Conservation (phyloP, 495 filamentous ascomycete genomes). For the Aspergillus indologenus region DNA sequence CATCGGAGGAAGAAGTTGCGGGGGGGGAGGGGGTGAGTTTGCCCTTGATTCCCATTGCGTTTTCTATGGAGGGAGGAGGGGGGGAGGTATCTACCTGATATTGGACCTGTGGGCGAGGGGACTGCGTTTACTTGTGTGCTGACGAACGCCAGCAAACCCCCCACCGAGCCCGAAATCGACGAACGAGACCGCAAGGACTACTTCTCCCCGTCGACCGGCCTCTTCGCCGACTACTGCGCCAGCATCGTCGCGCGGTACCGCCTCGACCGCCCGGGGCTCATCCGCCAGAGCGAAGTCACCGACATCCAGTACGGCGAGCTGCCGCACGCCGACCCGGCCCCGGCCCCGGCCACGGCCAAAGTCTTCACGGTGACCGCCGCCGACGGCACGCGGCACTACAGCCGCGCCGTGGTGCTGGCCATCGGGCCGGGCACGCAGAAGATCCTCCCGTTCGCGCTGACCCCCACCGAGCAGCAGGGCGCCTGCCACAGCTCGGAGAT, state of each 20-base stretch:
- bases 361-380: conserved; percentile 53
- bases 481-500: conserved; percentile 57
- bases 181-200: conserved; percentile 66
- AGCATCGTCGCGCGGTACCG: conserved; percentile 52
- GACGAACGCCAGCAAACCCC: conserved; percentile 19
- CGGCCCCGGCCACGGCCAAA: no score
- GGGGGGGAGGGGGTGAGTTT: conserved; percentile 27
- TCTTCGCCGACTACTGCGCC: conserved; percentile 57
- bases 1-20: conserved; percentile 59
- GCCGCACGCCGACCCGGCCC: no score
- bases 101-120: no score
- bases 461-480: conserved; percentile 38
- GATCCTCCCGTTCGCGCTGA: conserved; percentile 44
- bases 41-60: background rate
- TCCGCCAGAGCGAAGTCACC: conserved; percentile 47
- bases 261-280: conserved; percentile 39
- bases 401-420: conserved; percentile 53
- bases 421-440: conserved; percentile 54
- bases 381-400: conserved; percentile 43
- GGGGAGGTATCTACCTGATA: no score
- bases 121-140: no score
- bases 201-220: conserved; percentile 53
- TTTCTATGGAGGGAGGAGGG: no score
- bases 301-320: conserved; percentile 50
- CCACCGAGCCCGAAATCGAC: conserved; percentile 48